Conservation (phyloP, 176 grass and related monocot genomes). For the Ampelocalamus luodianensis region DNA sequence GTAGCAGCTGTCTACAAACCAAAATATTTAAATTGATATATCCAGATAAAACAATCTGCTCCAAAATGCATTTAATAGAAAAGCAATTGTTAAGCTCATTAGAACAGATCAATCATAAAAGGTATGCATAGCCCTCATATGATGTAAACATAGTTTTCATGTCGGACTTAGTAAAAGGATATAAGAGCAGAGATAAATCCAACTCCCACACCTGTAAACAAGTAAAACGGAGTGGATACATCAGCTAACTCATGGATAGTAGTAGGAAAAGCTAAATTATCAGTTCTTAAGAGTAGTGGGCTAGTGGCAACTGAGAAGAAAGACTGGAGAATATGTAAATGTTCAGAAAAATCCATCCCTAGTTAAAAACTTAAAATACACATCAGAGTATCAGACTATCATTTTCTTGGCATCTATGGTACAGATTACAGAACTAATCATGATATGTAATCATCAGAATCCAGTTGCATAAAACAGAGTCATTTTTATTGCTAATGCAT, state of each 20-base stretch:
- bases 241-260: slow-evolving; percentile 1
- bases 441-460: background rate
- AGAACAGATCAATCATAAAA: slow-evolving; percentile 26
- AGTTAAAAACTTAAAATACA: background rate
- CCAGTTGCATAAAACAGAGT: background rate
- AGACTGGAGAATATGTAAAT: background rate
- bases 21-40: background rate
- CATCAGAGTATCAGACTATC: background rate
- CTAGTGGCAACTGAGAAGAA: background rate
- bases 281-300: background rate
- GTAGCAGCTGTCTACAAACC: slow-evolving; percentile 12
- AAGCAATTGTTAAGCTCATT: slow-evolving; percentile 8
- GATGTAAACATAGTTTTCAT: slow-evolving; percentile 27
- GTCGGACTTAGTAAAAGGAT: slow-evolving; percentile 63
- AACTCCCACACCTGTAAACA: slow-evolving; percentile 84
- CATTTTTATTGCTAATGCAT: slow-evolving; percentile 5
- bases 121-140: background rate
- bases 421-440: background rate
- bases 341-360: background rate
- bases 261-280: background rate
- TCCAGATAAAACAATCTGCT: background rate
- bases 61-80: background rate
- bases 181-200: slow-evolving; percentile 99
- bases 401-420: background rate
- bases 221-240: slow-evolving; percentile 33